A percentile compares a stretch with the other conserved stretches of the same genome.
These are phyloP conservation scores for Cladosporium sp. DNA, from an alignment of 2,329 filamentous ascomycete species.

Conservation along the genomic window DNA sequence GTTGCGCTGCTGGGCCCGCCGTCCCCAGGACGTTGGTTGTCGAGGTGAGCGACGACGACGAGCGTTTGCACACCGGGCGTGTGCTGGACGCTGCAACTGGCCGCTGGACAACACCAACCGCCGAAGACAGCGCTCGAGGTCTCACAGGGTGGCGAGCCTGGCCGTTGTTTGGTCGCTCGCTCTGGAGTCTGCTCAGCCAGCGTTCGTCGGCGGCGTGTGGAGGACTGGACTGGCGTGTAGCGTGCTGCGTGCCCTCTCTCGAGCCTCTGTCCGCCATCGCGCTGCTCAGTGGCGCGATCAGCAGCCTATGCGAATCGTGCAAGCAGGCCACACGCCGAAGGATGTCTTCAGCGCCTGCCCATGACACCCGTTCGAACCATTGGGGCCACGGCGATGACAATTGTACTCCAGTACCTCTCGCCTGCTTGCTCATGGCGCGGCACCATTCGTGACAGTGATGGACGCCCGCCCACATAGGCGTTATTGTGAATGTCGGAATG, in stretches of 20 bases:
- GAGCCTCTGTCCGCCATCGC: constrained; percentile 9
- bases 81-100: constrained; percentile 1
- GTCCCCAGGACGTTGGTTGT: constrained; percentile 6
- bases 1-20: background rate
- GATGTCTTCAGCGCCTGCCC: background rate
- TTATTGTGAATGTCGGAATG: constrained; percentile 2
- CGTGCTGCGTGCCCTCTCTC: background rate
- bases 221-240: background rate
- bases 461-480: background rate
- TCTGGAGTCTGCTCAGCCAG: background rate
- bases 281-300: constrained; percentile 10
- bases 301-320: constrained; percentile 13
- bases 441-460: background rate
- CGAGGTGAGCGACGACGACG: constrained; percentile 12
- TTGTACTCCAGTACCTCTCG: background rate
- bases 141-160: constrained; percentile 2
- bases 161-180: background rate
- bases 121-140: background rate
- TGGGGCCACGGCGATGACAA: background rate
- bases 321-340: background rate
- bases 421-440: background rate
- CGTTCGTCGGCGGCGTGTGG: background rate
- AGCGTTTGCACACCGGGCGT: background rate
- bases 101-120: background rate
- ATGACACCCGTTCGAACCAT: background rate